phyloP scores from a whole-genome alignment of 495 filamentous ascomycete genomes.

The Parathielavia hyrcaniae region DNA sequence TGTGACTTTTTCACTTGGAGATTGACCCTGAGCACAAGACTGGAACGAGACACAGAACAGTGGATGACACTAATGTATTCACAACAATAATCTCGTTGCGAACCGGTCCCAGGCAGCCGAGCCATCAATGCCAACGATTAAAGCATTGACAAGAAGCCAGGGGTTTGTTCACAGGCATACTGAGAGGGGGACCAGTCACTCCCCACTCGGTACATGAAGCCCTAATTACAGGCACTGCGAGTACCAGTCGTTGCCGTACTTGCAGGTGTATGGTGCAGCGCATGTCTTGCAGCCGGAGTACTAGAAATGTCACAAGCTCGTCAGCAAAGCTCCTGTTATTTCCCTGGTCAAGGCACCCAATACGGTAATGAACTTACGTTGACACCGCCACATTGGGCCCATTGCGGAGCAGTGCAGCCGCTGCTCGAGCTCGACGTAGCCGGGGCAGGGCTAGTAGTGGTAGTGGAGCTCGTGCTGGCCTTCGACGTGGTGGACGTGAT shows the following conservation, averaged over 20 bases:
- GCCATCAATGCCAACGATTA: too few relatives aligned
- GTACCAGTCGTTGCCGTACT: conserved; percentile 37
- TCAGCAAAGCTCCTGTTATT: neutral
- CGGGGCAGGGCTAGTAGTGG: neutral
- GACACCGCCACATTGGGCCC: conserved; percentile 7
- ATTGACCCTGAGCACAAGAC: too few relatives aligned
- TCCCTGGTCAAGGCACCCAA: neutral
- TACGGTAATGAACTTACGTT: neutral
- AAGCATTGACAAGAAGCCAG: too few relatives aligned
- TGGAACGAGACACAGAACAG: too few relatives aligned
- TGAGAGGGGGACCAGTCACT: too few relatives aligned
- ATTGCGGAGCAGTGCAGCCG: conserved; percentile 8
- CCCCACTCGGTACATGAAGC: too few relatives aligned
- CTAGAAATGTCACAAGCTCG: conserved; percentile 5
- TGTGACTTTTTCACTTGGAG: too few relatives aligned
- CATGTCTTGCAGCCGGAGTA: conserved; percentile 46
- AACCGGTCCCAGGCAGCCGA: too few relatives aligned
- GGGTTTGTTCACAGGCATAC: too few relatives aligned
- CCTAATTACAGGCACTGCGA: conserved; percentile 32
- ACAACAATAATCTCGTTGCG: too few relatives aligned
- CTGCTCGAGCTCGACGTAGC: conserved; percentile 5
- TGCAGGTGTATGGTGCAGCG: conserved; percentile 33
- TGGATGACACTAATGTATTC: too few relatives aligned
- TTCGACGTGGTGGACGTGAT: neutral
- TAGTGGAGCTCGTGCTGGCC: neutral